phyloP scores from a whole-genome alignment of 1,139 yeast genomes.

The Scheffersomyces segobiensis region DNA sequence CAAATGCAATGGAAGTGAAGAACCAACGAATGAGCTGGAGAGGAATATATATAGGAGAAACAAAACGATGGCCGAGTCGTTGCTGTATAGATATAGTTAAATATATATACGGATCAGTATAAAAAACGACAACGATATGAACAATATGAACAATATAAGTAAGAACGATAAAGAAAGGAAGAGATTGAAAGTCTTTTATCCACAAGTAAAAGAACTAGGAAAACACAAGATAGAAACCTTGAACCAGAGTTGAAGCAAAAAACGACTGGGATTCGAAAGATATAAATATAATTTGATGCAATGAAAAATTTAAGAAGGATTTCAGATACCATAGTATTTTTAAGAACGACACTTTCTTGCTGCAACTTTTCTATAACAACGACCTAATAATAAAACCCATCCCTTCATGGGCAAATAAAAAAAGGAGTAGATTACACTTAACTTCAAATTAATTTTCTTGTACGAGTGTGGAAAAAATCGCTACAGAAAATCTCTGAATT shows the following conservation, averaged over 20 bases:
- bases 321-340: background rate
- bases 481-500: background rate
- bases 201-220: background rate
- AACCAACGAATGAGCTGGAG: background rate
- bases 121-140: background rate
- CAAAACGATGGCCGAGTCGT: background rate
- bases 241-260: constrained; percentile 1
- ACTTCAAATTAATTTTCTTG: background rate
- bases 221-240: background rate
- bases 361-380: constrained; percentile 8
- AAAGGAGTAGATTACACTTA: background rate
- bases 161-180: background rate
- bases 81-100: background rate
- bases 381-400: background rate
- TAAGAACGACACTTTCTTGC: background rate
- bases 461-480: background rate
- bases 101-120: background rate
- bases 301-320: background rate
- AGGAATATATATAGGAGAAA: background rate
- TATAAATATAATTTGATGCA: constrained; percentile 6
- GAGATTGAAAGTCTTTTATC: background rate
- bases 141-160: background rate
- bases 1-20: background rate
- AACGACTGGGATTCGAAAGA: constrained; percentile 1
- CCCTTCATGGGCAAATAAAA: background rate